These are phyloP conservation scores for Tuber indicum DNA, from an alignment of 495 filamentous ascomycete genomes.

Conservation along the genomic window DNA sequence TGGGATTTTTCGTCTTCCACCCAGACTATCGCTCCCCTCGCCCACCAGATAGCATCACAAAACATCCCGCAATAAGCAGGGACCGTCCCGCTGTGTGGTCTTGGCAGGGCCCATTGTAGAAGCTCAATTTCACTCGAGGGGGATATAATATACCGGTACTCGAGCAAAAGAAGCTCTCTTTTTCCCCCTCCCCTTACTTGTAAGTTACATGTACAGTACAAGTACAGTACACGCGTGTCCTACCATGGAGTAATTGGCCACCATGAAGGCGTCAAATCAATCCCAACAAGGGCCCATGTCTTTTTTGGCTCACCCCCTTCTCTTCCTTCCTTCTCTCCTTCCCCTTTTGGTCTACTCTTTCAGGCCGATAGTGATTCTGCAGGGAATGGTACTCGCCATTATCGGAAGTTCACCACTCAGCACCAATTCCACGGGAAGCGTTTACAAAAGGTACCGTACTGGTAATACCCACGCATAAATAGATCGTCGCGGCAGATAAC, in stretches of 20 bases:
- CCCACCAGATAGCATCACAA: background rate
- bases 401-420: background rate
- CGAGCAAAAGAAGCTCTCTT: background rate
- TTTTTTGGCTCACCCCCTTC: background rate
- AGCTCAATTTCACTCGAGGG: background rate
- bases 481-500: background rate
- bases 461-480: background rate
- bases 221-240: background rate
- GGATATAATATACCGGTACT: background rate
- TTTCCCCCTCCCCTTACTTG: background rate
- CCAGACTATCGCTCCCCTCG: background rate
- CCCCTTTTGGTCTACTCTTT: background rate
- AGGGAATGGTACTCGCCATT: background rate
- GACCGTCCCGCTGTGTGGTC: background rate
- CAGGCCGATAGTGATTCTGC: background rate
- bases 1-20: background rate
- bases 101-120: background rate
- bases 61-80: background rate
- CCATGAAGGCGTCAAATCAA: background rate
- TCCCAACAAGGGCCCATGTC: background rate
- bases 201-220: background rate
- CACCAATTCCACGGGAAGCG: background rate
- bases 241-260: background rate
- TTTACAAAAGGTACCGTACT: background rate
- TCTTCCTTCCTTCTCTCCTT: background rate